Percentiles rank a stretch among this genome's conserved stretches.
Evolutionary conservation across 257 asterid genomes (phyloP).

Genomic region (Avicennia marina): DNA sequence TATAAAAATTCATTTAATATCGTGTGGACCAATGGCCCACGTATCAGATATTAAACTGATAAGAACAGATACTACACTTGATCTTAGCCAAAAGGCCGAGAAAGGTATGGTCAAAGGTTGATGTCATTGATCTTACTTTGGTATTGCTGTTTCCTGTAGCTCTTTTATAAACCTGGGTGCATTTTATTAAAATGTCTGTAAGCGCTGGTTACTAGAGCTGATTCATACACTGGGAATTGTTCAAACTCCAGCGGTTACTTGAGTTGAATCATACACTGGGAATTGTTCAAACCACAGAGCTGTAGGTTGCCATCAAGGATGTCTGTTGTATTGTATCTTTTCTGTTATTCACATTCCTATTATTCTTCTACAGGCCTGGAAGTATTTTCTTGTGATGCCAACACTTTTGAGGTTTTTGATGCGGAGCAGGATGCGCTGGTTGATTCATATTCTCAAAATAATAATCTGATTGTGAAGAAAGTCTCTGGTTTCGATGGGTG

Average conservation of each 20-base stretch:
- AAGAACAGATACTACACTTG: slow-evolving; percentile 55
- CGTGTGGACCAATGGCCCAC: not conserved
- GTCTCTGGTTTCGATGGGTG: not conserved
- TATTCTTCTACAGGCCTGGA: not conserved
- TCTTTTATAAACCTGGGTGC: slow-evolving; percentile 2
- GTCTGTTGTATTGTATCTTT: slow-evolving; percentile 2
- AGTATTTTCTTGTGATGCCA: not conserved
- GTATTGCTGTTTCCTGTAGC: not conserved
- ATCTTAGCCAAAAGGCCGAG: slow-evolving; percentile 69
- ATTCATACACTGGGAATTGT: not conserved
- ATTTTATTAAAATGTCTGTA: not conserved
- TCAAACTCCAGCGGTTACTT: too few species aligned
- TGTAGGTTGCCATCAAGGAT: not conserved
- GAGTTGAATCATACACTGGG: too few species aligned
- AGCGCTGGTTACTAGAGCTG: not conserved
- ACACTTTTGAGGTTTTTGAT: not conserved
- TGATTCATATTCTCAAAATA: not conserved
- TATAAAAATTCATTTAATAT: not conserved
- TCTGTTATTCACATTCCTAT: not conserved
- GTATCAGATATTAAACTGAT: slow-evolving; percentile 36
- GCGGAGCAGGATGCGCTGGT: not conserved
- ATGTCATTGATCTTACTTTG: not conserved
- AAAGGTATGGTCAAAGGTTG: slow-evolving; percentile 32
- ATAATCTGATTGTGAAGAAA: not conserved
- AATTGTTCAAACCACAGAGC: too few species aligned